Evolutionary conservation across 2,329 filamentous ascomycete species (phyloP).

Genomic region (Alternaria panax): DNA sequence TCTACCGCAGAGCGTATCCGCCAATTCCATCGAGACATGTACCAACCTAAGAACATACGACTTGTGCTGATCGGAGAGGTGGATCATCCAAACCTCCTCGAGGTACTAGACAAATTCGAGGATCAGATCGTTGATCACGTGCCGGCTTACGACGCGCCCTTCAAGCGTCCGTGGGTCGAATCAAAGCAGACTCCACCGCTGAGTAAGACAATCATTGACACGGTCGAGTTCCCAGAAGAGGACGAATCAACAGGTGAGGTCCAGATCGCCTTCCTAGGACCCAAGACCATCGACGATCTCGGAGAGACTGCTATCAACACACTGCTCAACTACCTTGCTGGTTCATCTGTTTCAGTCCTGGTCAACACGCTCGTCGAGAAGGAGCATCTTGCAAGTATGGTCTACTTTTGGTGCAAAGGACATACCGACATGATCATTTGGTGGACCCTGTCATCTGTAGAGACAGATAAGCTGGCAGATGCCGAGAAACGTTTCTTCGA

Average conservation of each 20-base stretch:
- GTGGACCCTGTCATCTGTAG: constrained; percentile 85
- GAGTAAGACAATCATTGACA: constrained; percentile 75
- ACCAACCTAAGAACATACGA: constrained; percentile 94
- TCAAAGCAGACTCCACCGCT: constrained; percentile 79
- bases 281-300: constrained; percentile 73
- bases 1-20: constrained; percentile 89
- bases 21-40: constrained; percentile 96
- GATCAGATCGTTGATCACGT: constrained; percentile 83
- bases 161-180: constrained; percentile 89
- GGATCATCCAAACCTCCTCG: constrained; percentile 78
- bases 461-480: constrained; percentile 80
- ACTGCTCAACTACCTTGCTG: constrained; percentile 84
- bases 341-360: constrained; percentile 89
- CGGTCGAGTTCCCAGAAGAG: constrained; percentile 91
- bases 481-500: constrained; percentile 88
- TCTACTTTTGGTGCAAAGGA: constrained; percentile 79
- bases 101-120: constrained; percentile 88
- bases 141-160: constrained; percentile 75
- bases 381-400: constrained; percentile 87
- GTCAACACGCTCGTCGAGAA: constrained; percentile 93
- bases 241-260: constrained; percentile 94
- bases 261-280: constrained; percentile 84
- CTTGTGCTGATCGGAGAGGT: constrained; percentile 92
- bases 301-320: constrained; percentile 76
- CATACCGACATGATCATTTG: constrained; percentile 84